Percentiles rank a stretch among this genome's conserved stretches.
phyloP scores from a whole-genome alignment of 2,329 filamentous ascomycete species.

The Pseudocercospora vitis region DNA sequence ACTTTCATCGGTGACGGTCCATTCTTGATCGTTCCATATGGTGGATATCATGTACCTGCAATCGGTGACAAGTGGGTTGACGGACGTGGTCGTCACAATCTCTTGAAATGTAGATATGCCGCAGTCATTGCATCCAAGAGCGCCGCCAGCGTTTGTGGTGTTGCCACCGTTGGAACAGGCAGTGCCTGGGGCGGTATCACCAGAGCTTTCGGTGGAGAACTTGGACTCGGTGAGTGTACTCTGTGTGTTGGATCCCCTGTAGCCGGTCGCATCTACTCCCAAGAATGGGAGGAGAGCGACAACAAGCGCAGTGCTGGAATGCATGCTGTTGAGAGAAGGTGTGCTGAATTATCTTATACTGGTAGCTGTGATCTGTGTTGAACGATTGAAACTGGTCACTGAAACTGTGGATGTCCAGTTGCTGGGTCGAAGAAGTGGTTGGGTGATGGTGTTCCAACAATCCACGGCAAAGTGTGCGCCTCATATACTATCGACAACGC shows the following conservation, averaged over 20 bases:
- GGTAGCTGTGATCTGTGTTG: not conserved
- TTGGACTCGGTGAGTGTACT: not conserved
- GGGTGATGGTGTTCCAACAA: not conserved
- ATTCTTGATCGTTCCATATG: slow-evolving; percentile 14
- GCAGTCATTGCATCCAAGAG: slow-evolving; percentile 17
- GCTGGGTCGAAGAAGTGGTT: not conserved
- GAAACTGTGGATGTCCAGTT: not conserved
- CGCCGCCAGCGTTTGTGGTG: slow-evolving; percentile 10
- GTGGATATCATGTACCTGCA: slow-evolving; percentile 10
- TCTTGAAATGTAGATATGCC: slow-evolving; percentile 15
- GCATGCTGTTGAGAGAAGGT: slow-evolving; percentile 2
- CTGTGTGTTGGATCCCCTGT: not conserved
- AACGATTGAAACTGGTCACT: not conserved
- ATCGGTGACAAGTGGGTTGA: slow-evolving; percentile 8
- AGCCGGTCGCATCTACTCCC: slow-evolving; percentile 8
- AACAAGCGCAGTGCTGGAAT: slow-evolving; percentile 6
- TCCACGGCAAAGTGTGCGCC: not conserved
- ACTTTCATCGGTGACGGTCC: not conserved
- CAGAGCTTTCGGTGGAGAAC: not conserved
- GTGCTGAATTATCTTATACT: not conserved
- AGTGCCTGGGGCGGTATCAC: not conserved
- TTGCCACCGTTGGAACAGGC: not conserved
- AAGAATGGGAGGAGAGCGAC: slow-evolving; percentile 12
- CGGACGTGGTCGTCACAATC: not conserved
- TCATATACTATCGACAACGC: too few relatives aligned